Percentiles rank a stretch among this genome's conserved stretches.
Conservation (phyloP, 2,329 filamentous ascomycete species). For the Colletotrichum melonis region DNA sequence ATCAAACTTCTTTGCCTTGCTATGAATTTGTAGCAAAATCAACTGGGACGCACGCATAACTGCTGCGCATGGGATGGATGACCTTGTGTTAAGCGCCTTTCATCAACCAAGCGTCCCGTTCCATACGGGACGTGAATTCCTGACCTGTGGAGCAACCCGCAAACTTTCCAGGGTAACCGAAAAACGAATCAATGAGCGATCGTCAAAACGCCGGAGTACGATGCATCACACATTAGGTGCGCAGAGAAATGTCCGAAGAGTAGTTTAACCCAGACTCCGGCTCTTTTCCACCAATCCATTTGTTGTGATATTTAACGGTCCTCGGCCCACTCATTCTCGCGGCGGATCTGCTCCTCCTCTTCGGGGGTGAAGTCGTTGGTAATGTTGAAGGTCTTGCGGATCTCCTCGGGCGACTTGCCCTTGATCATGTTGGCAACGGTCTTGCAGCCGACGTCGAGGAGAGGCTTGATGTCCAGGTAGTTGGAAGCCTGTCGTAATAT, state of each 20-base stretch:
- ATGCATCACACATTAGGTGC: constrained; percentile 32
- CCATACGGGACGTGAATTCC: constrained; percentile 16
- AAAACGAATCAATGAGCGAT: constrained; percentile 10
- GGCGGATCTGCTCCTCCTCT: constrained; percentile 97
- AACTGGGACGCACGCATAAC: not conserved
- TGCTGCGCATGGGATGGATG: not conserved
- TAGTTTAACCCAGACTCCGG: not conserved
- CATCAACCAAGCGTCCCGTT: not conserved
- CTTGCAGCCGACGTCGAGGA: constrained; percentile 98
- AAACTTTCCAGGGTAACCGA: constrained; percentile 24
- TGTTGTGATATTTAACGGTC: constrained; percentile 67
- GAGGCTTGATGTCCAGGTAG: constrained; percentile 98
- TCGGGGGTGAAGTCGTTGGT: constrained; percentile 99
- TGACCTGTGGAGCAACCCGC: constrained; percentile 17
- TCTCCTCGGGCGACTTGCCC: constrained; percentile 99
- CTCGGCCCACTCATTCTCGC: constrained; percentile 93
- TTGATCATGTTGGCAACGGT: constrained; percentile 99
- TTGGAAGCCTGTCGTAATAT: constrained; percentile 79
- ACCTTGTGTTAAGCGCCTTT: not conserved
- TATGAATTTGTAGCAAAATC: constrained; percentile 15
- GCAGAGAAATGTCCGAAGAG: not conserved
- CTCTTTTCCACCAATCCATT: not conserved
- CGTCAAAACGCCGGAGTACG: constrained; percentile 29
- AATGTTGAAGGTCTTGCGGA: constrained; percentile 99
- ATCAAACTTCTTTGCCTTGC: not conserved